A percentile compares a stretch with the other conserved stretches of the same genome.
phyloP scores from a whole-genome alignment of 108 stramenopile species.

The Epipyxis sp. region DNA sequence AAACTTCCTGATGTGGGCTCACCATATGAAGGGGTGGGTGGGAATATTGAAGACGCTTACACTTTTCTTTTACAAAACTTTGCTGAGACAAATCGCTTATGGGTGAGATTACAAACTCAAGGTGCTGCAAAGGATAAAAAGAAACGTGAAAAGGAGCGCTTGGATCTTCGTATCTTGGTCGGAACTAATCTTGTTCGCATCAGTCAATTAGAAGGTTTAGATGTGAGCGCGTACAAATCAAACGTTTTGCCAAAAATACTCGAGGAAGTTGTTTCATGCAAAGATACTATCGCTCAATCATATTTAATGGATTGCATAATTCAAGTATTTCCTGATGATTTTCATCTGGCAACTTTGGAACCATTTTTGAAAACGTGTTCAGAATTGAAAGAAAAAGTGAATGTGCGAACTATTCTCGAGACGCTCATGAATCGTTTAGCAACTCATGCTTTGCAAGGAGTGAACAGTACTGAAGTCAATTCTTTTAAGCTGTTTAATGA shows the following conservation, averaged over 20 bases:
- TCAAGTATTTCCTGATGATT: conserved; percentile 92
- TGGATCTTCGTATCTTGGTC: conserved; percentile 89
- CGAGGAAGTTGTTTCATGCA: conserved; percentile 80
- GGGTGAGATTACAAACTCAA: conserved; percentile 94
- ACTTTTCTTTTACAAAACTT: conserved; percentile 90
- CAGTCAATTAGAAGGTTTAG: conserved; percentile 84
- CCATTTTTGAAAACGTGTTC: conserved; percentile 76
- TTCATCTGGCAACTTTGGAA: conserved; percentile 89
- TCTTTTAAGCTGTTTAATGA: conserved; percentile 86
- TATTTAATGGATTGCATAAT: conserved; percentile 97
- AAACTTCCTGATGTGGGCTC: conserved; percentile 80
- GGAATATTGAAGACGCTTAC: conserved; percentile 75
- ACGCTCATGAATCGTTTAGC: conserved; percentile 83
- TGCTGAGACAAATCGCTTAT: conserved; percentile 93
- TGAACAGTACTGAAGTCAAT: conserved; percentile 57
- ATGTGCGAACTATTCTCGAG: conserved; percentile 84
- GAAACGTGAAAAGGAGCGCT: conserved; percentile 88
- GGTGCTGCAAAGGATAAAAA: conserved; percentile 67
- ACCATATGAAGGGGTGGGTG: conserved; percentile 51
- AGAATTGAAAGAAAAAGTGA: conserved; percentile 86
- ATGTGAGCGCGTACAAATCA: conserved; percentile 67
- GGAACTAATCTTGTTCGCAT: conserved; percentile 93
- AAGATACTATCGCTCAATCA: conserved; percentile 91
- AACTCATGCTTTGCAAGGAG: conserved; percentile 35
- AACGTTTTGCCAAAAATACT: conserved; percentile 74